Conservation (phyloP, 305 asterid genomes). For the Fraxinus ornus region DNA sequence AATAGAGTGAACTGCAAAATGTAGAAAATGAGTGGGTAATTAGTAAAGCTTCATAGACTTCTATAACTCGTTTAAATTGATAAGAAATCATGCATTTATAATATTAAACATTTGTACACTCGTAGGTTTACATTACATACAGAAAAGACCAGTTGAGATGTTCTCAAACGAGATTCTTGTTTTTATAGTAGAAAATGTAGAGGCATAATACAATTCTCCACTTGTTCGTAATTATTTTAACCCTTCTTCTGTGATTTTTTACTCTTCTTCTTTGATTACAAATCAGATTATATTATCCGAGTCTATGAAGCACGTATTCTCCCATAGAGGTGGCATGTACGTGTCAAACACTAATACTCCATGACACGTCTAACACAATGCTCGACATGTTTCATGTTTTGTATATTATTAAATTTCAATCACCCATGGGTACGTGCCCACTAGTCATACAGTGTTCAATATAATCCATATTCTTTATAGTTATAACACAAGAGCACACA, state of each 20-base stretch:
- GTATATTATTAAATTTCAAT: neutral
- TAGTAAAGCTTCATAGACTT: neutral
- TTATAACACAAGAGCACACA: neutral
- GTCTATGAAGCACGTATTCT: neutral
- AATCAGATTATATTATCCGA: neutral
- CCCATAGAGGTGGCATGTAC: neutral
- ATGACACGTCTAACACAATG: neutral
- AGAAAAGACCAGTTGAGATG: neutral
- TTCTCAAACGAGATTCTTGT: neutral
- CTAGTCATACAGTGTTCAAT: neutral
- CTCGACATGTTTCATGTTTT: neutral
- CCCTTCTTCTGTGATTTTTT: neutral
- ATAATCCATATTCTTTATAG: neutral
- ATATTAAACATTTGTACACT: neutral
- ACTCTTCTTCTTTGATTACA: neutral
- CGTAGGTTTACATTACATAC: neutral
- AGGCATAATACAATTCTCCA: neutral
- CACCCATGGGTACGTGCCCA: neutral
- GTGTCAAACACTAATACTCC: neutral
- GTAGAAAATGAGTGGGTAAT: slow-evolving; percentile 10
- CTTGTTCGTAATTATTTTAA: neutral
- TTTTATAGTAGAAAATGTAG: neutral
- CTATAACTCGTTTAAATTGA: neutral
- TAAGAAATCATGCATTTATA: neutral
- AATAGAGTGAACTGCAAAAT: slow-evolving; percentile 59